Evolutionary conservation across 345 rosid species (phyloP), one percentile per base, ranked within the genome.

Genomic region (Atalantia buxifolia): DNA sequence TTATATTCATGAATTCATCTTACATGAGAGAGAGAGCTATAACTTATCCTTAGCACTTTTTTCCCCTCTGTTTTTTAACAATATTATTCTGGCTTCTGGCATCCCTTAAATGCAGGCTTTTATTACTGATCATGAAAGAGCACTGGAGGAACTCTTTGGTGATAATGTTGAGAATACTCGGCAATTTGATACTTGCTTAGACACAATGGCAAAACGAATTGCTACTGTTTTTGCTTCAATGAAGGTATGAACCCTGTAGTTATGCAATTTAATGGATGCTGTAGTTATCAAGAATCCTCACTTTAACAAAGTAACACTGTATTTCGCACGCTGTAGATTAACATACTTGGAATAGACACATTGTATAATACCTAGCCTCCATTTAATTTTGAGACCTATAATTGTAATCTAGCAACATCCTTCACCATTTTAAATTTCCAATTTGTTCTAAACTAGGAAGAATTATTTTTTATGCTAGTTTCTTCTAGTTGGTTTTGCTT

Each of bases 181-280:
- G 77, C 85, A 79, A 74, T 92, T 91, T 85, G 83, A 89, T 50
- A 82, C 87, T 80, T 93, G 92, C 78, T 80, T 93, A 90, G 90
- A 77, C 85, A 80, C 84, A 66, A 91, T 95, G 94, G 99, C 99
- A 33, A 89, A 89, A 77, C 89, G 97, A 81, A 80, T 95, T 80
- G 87, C 98, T 74, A 93, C 98, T 40, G 97, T 95, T 19, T 95
- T 95, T 86, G 99, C 98, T 70, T 95, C 98, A 14, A 61, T 95
- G 69, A 93, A 92, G 92, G 98, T 93, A 79, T n/a, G 57, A 69
- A 35, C 5, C 5, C 50, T 72, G 33, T 22, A 73, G 27, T 31
- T 27, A 24, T 8, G 63, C 50, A 24, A 36, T 61, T 36, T 38
- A 36, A 36, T 36, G 40, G 40, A 36, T 36, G 40, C 9, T 36